Evolutionary conservation across 257 asterid genomes (phyloP), one percentile per base, ranked within the genome.

Genomic region (Solanum chilense): DNA sequence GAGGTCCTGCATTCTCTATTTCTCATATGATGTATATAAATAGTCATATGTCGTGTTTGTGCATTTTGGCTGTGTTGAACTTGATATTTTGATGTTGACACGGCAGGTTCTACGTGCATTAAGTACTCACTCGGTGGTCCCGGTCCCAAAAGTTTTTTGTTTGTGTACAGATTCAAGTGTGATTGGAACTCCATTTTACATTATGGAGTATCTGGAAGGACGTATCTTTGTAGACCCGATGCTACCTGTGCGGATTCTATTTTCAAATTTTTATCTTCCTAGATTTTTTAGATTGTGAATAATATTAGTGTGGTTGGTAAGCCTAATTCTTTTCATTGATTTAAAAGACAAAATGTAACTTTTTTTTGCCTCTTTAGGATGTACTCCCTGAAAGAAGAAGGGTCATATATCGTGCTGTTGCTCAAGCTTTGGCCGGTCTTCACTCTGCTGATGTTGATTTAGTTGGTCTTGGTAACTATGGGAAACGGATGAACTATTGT

Each of bases 161-260:
- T 90, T 96, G 90, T 95, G 99, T 93, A 92, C 92, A 9, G 98
- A 96, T 87, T 88, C 98, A 41, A 93, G 93, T 80, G 92, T 96
- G 89, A 94, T 96, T 21, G 99, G 99, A 86, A 96, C 98, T 68
- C 96, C 99, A 39, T 97, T 97, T 91, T 97, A 97, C 94, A 94
- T 97, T 85, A 97, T 95, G 99, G 98, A 95, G 92, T 97, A 92
- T 89, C 89, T 97, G 41, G 98, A 97, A 92, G 99, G 98, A 75
- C 99, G 98, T 86, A 95, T 97, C 86, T 97, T 89, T 87, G 73
- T 95, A 21, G 94, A 97, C 86, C 98, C 99, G 23, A 93, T 90
- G 93, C 93, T 97, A 83, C 98, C 96, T 7, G 98, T 97, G 95
- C 9, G 92, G 58, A 64, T 47, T 52, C 77, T 82, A 44, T 70